A percentile compares a stretch with the other conserved stretches of the same genome.
phyloP scores from a whole-genome alignment of 1,139 yeast genomes.

The Magnusiomyces paraingens region DNA sequence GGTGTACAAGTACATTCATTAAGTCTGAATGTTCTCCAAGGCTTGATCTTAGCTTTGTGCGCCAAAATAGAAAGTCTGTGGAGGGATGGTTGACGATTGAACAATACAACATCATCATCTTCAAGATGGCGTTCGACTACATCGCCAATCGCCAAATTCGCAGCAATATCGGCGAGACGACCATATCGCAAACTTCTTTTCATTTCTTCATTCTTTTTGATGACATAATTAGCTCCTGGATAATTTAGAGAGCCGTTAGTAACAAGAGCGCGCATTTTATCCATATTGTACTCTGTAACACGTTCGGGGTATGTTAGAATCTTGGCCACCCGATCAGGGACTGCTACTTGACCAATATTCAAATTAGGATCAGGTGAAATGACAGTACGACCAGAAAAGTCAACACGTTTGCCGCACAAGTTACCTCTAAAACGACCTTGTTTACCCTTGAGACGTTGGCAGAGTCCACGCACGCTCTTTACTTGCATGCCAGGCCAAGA shows the following conservation, averaged over 20 bases:
- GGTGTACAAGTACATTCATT: conserved; percentile 99
- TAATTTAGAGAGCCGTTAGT: conserved; percentile 81
- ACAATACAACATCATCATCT: conserved; percentile 92
- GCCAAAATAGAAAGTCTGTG: conserved; percentile 91
- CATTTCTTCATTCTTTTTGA: conserved; percentile 76
- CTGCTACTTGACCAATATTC: conserved; percentile 93
- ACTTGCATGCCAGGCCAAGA: conserved; percentile 45
- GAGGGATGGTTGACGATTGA: conserved; percentile 96
- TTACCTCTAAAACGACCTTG: conserved; percentile 99
- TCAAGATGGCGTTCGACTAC: conserved; percentile 96
- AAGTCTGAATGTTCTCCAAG: conserved; percentile 96
- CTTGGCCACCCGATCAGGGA: conserved; percentile 94
- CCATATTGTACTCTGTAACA: conserved; percentile 81
- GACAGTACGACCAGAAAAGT: conserved; percentile 96
- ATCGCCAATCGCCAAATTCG: conserved; percentile 75
- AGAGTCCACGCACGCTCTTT: conserved; percentile 89
- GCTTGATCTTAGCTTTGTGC: conserved; percentile 92
- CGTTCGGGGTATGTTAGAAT: conserved; percentile 93
- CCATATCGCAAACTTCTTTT: conserved; percentile 89
- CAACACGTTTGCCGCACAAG: conserved; percentile 96
- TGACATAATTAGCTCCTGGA: conserved; percentile 93
- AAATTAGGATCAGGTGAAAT: conserved; percentile 98
- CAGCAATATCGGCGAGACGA: conserved; percentile 72
- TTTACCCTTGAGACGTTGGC: conserved; percentile 96
- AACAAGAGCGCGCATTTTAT: conserved; percentile 66